Conservation (phyloP, 2,329 filamentous ascomycete genomes). For the Cadophora sp. region DNA sequence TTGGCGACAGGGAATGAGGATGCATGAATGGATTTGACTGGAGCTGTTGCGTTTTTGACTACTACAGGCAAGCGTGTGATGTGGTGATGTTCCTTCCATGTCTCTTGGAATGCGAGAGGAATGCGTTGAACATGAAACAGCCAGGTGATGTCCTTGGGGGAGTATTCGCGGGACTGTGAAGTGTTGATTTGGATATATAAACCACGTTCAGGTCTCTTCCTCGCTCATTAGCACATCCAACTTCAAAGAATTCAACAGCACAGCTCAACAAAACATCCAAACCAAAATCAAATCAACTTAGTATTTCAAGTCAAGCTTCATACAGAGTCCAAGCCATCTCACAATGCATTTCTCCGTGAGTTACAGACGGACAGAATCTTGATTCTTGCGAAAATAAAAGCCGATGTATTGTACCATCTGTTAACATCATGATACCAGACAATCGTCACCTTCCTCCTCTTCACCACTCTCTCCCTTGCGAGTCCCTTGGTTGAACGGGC, state of each 20-base stretch:
- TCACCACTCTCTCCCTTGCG: not conserved
- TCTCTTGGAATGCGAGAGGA: not conserved
- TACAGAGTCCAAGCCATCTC: not conserved
- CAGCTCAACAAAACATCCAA: not conserved
- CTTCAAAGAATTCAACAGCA: too few relatives aligned
- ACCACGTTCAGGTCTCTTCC: too few relatives aligned
- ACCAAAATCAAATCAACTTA: not conserved
- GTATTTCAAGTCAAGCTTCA: not conserved
- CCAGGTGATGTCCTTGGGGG: too few relatives aligned
- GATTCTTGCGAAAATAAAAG: too few relatives aligned
- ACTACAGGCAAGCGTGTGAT: not conserved
- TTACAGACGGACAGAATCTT: too few relatives aligned
- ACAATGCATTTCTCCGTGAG: not conserved
- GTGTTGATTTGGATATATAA: too few relatives aligned
- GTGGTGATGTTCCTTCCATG: not conserved
- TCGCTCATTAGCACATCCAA: not conserved
- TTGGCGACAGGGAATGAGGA: too few relatives aligned
- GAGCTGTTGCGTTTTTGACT: too few relatives aligned
- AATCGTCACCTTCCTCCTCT: not conserved
- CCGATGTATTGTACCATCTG: too few relatives aligned
- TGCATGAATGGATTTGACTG: too few relatives aligned
- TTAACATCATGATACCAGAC: not conserved
- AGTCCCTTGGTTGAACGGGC: not conserved
- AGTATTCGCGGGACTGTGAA: too few relatives aligned
- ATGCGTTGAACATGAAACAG: not conserved